Evolutionary conservation across 345 rosid genomes (phyloP), one percentile per base, ranked within the genome.

Genomic region (Linum trigynum): DNA sequence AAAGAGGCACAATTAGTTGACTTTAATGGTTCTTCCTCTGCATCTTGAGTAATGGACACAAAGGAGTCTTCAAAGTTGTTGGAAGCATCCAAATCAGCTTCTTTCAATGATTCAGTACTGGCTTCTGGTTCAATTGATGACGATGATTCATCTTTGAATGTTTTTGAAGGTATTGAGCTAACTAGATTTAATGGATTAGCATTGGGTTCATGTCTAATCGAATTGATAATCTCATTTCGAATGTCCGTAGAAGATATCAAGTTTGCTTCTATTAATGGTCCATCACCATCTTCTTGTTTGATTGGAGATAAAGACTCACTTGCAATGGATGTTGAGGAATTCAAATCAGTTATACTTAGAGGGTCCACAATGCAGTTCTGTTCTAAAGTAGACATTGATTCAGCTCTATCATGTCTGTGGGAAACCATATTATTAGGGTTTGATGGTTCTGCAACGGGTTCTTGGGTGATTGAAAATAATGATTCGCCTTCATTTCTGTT

Each of bases 211-310:
- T 67, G 79, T 35, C 48, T 61, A 65, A 56, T 53, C 57, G 53
- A 51, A 60, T 73, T 36, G 60, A 65, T 63, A 23, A 53, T 62
- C 48, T 69, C 72, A 55, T 63, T 63, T 69, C 66, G 35, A 45
- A 61, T 56, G 75, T 67, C 67, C 67, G 16, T 37, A 12, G 61
- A 55, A 41, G 17, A 5, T 11, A 38, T 39, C 16, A 5, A 37
- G 7, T 5, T 48, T 16, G 6, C 51, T 64, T 41, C 15, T 5
- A 43, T 59, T 59, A 15, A 50, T 43, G 14, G 55, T 59, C 57
- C 62, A 23, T 6, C 10, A 7, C 37, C 45, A 56, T 32, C 60
- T 62, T 56, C 68, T 7, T 61, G 58, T 65, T 56, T 39, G 41
- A 53, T 39, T 48, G 64, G 41, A 67, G 57, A 58, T 50, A 40